These are phyloP conservation scores for Boletus sensibilis DNA, from an alignment of 768 basidiomycete species.

Conservation along the genomic window DNA sequence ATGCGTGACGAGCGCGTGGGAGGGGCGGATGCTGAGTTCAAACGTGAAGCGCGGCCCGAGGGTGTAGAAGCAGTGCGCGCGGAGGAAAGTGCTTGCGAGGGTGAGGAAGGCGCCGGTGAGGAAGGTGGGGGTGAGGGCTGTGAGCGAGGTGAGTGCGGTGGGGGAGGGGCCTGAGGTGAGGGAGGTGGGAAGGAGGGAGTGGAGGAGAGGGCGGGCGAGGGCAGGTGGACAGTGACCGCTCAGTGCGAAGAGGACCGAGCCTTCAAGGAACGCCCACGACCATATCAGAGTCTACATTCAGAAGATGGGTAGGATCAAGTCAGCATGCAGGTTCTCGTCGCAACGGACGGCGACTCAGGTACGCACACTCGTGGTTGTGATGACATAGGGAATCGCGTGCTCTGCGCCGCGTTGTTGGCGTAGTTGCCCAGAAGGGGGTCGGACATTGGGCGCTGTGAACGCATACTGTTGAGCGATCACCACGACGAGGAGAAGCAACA, in stretches of 20 bases:
- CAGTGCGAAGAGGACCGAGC: neutral
- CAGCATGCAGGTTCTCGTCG: neutral
- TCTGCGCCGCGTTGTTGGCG: neutral
- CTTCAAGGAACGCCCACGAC: conserved; percentile 9
- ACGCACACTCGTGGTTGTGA: neutral
- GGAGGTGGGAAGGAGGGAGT: neutral
- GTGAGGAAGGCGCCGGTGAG: conserved; percentile 3
- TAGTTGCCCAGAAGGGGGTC: neutral
- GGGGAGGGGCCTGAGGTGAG: neutral
- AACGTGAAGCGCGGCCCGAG: conserved; percentile 27
- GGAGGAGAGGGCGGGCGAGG: neutral
- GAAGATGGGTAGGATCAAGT: neutral
- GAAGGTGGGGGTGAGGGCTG: conserved; percentile 8
- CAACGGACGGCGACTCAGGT: neutral
- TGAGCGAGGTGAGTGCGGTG: conserved; percentile 12
- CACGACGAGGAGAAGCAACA: neutral
- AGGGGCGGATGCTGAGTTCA: conserved; percentile 21
- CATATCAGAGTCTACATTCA: neutral
- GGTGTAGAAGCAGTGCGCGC: conserved; percentile 12
- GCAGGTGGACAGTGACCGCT: neutral
- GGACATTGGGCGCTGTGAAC: neutral
- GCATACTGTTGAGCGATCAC: neutral
- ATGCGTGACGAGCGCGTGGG: conserved; percentile 26
- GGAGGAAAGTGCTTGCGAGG: conserved; percentile 8
- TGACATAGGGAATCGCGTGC: neutral